These are phyloP conservation scores for Globisporangium carolinianum DNA, from an alignment of 352 stramenopile species.

Conservation along the genomic window DNA sequence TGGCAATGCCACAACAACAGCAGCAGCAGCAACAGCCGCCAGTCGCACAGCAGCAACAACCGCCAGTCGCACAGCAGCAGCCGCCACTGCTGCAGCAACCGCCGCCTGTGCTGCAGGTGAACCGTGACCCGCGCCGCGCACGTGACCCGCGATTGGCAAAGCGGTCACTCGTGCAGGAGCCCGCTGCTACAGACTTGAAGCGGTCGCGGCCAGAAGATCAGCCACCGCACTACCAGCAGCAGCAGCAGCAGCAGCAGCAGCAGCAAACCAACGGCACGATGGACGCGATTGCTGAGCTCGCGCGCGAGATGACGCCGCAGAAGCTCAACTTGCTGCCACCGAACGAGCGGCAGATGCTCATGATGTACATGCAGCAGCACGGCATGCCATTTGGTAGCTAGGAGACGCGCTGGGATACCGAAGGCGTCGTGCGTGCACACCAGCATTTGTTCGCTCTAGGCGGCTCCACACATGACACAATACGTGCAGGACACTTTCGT, in stretches of 20 bases:
- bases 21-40: slow-evolving; percentile 12
- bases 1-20: slow-evolving; percentile 16
- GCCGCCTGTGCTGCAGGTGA: slow-evolving; percentile 14
- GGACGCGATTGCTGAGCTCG: slow-evolving; percentile 60
- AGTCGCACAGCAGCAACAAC: neutral
- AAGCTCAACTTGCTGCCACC: slow-evolving; percentile 75
- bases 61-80: slow-evolving; percentile 11
- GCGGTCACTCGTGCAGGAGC: slow-evolving; percentile 5
- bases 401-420: neutral
- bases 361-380: slow-evolving; percentile 81
- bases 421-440: too few relatives aligned
- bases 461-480: too few relatives aligned
- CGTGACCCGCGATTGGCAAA: slow-evolving; percentile 49
- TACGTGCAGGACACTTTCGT: too few relatives aligned
- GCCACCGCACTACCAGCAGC: too few relatives aligned
- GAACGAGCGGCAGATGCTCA: slow-evolving; percentile 70
- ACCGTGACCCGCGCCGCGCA: slow-evolving; percentile 45
- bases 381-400: slow-evolving; percentile 41
- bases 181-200: slow-evolving; percentile 1
- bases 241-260: slow-evolving; percentile 2
- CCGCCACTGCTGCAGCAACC: slow-evolving; percentile 4
- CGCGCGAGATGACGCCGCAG: slow-evolving; percentile 73
- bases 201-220: slow-evolving; percentile 12
- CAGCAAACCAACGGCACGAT: slow-evolving; percentile 25
- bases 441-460: too few relatives aligned